Evolutionary conservation across 2,329 filamentous ascomycete species (phyloP), one percentile per base, ranked within the genome.

Genomic region (Colletotrichum falcatum): DNA sequence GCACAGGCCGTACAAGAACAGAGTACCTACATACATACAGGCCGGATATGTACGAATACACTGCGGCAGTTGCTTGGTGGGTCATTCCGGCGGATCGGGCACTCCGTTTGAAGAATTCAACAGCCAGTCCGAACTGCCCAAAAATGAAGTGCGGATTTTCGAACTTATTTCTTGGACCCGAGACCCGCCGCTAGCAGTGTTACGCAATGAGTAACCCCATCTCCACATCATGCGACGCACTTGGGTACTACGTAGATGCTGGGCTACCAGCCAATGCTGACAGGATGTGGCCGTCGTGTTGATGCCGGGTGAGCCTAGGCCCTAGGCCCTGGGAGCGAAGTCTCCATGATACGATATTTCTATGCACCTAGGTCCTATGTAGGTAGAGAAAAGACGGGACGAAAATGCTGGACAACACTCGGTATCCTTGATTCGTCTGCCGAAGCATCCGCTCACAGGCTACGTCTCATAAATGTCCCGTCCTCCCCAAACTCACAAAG

Each of bases 181-280:
- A 39, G 53, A 62, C 64, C 67, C 67, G 53, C 67, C 64, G 62
- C 64, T 70, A 46, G 68, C 68, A 70, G 55, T 67, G 68, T 60
- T 67, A 67, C 58, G 58, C 64, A 59, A 48, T 58, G 39, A 68
- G 56, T 53, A 46, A 55, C n/a, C 53, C 53, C 53, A n/a, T 33
- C 61, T 53, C 68, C 68, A 70, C 64, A 65, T 70, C 68, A 70
- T 70, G 64, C 64, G 68, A 63, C 58, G 61, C 37, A 54, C 58
- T 54, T n/a, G n/a, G n/a, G n/a, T n/a, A n/a, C n/a, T n/a, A n/a
- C n/a, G n/a, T n/a, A n/a, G n/a, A n/a, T n/a, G 53, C 39, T 37
- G 28, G 59, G 46, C 26, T 33, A n/a, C 56, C 48, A 30, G 49
- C 56, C 33, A 56, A 51, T 54, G 53, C 64, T 59, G 64, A 65